phyloP scores from a whole-genome alignment of 106 monocot species.

The Apostasia shenzhenica region DNA sequence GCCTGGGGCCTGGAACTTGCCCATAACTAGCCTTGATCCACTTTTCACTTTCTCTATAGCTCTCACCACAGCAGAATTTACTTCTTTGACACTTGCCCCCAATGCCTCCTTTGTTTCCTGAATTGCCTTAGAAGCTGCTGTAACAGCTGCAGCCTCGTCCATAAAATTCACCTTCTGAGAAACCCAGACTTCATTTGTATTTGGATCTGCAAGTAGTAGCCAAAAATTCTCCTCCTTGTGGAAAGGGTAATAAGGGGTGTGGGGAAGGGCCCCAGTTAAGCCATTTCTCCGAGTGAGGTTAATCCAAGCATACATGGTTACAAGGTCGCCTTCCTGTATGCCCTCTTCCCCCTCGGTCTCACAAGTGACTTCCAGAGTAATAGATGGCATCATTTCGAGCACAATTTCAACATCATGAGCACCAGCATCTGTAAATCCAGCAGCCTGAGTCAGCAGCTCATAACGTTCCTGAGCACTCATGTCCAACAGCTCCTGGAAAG shows the following conservation, averaged over 20 bases:
- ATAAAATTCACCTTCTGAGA: conserved; percentile 92
- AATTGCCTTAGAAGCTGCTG: conserved; percentile 77
- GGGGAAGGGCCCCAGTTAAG: conserved; percentile 62
- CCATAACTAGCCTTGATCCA: conserved; percentile 81
- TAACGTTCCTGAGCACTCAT: conserved; percentile 55
- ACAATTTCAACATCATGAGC: conserved; percentile 58
- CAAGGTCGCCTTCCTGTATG: conserved; percentile 90
- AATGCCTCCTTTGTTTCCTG: conserved; percentile 70
- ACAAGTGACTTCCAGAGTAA: conserved; percentile 65
- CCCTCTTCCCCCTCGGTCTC: conserved; percentile 97
- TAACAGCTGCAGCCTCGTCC: conserved; percentile 67
- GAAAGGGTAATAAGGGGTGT: conserved; percentile 75
- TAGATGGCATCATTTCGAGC: conserved; percentile 75
- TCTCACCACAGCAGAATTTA: conserved; percentile 47
- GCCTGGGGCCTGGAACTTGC: conserved; percentile 79
- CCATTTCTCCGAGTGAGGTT: conserved; percentile 60
- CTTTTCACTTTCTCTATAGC: conserved; percentile 80
- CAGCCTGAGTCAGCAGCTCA: conserved; percentile 57
- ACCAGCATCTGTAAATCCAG: conserved; percentile 52
- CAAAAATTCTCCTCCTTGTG: conserved; percentile 92
- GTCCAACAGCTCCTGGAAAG: conserved; percentile 68
- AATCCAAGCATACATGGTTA: conserved; percentile 90
- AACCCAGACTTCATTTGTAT: conserved; percentile 80
- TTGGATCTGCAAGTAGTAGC: conserved; percentile 70
- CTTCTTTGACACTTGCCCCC: conserved; percentile 69